Base-by-base conservation (phyloP, 2,329 filamentous ascomycete species). In the Cercospora sp. region DNA sequence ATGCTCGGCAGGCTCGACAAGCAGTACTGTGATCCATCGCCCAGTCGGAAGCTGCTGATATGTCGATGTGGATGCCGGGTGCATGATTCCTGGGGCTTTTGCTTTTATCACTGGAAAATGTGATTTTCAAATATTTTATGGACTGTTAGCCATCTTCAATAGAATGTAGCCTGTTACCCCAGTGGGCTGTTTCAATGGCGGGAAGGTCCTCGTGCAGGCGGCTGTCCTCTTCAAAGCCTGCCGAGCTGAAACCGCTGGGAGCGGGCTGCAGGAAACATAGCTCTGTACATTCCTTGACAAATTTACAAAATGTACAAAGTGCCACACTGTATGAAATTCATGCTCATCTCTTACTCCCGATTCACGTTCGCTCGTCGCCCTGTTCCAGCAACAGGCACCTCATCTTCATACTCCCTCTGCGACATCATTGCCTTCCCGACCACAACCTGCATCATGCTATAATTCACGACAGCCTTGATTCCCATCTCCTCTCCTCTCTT, bases 391-490 rank as follows among this genome's bases (percentile, higher is more conserved):
- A 78, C 58, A 6, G 82, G 81, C 28, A 83, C 71, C n/a, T 77
- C 76, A 58, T 81, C 81, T 3, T 73, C 71, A 28, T 75, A 67
- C 71, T 84, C 83, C 62, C 76, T 67, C 55, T 77, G 67, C 26
- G 82, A 76, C 74, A 87, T 80, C 45, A 79, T 76, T 55, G 85
- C 81, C 81, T 91, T 94, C 26, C 88, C 91, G 75, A 91, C 88
- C 60, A 97, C 89, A 80, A 93, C 80, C 63, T 89, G 83, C 78
- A 90, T 82, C 51, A 96, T 82, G 83, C 91, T 86, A 73, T 89
- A 89, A 76, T 96, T 95, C 69, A 90, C 83, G 10, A 88, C 87
- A 74, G 89, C 89, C 61, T 87, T 83, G n/a, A 97, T 82, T 1
- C 92, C 91, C 68, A 94, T 75, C 76, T 91, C 87, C 73, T 87